Evolutionary conservation across 805 yeast species (phyloP).

Genomic region (Sungouiozyma ichnusensis): DNA sequence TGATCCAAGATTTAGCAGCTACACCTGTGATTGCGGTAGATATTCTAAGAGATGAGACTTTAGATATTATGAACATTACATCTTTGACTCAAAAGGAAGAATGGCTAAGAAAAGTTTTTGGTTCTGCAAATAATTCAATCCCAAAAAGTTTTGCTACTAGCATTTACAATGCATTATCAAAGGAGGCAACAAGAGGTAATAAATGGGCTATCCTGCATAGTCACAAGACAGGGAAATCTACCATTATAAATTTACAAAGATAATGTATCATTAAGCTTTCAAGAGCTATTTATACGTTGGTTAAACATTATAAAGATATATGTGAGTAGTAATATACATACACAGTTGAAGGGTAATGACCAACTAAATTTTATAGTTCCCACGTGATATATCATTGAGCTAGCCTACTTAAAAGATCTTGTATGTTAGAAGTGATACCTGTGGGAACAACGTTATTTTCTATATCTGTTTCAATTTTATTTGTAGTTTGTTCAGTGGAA

Average conservation of each 20-base stretch:
- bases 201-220: slow-evolving; percentile 71
- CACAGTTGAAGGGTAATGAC: too few relatives aligned
- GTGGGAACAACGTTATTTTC: slow-evolving; percentile 6
- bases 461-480: slow-evolving; percentile 3
- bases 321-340: too few relatives aligned
- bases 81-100: slow-evolving; percentile 71
- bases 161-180: slow-evolving; percentile 60
- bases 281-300: too few relatives aligned
- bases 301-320: too few relatives aligned
- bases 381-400: too few relatives aligned
- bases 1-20: slow-evolving; percentile 43
- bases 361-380: too few relatives aligned
- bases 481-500: slow-evolving; percentile 2
- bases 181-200: slow-evolving; percentile 62
- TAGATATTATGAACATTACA: slow-evolving; percentile 72
- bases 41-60: slow-evolving; percentile 64
- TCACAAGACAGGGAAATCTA: slow-evolving; percentile 63
- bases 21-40: slow-evolving; percentile 77
- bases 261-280: too few relatives aligned
- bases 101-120: slow-evolving; percentile 61
- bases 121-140: slow-evolving; percentile 66
- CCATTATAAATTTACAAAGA: slow-evolving; percentile 56
- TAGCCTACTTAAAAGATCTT: slow-evolving; percentile 27
- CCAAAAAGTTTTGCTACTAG: slow-evolving; percentile 73
- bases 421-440: slow-evolving; percentile 26